Evolutionary conservation across 106 monocot genomes (phyloP).

Genomic region (Chionographis japonica): DNA sequence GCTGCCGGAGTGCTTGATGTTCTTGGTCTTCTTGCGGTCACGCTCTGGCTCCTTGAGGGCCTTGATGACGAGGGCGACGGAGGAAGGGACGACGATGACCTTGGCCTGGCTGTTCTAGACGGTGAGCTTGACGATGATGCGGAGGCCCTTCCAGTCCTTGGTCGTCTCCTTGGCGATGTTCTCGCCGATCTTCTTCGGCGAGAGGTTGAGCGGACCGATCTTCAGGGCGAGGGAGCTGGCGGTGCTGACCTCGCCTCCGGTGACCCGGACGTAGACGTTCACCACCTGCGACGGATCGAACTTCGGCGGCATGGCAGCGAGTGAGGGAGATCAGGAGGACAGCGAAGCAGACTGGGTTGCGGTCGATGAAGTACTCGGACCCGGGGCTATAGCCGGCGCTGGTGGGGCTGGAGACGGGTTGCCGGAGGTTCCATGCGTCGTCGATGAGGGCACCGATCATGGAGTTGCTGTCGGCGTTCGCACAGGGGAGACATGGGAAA

Average conservation of each 20-base stretch:
- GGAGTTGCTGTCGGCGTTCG: no score
- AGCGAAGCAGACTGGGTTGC: no score
- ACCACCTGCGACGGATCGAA: constrained; percentile 26
- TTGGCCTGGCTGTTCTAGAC: constrained; percentile 46
- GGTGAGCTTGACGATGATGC: constrained; percentile 40
- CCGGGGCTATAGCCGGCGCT: no score
- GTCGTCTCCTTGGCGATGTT: constrained; percentile 49
- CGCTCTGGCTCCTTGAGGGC: constrained; percentile 46
- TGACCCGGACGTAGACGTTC: constrained; percentile 22
- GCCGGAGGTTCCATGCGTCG: no score
- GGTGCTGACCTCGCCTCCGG: constrained; percentile 26
- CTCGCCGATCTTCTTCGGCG: constrained; percentile 44
- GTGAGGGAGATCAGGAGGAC: no score
- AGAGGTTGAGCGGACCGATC: constrained; percentile 26
- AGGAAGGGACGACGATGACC: constrained; percentile 40
- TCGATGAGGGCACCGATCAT: no score
- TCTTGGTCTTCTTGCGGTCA: constrained; percentile 27
- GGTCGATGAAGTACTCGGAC: no score
- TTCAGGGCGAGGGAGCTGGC: constrained; percentile 17
- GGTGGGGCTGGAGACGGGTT: no score
- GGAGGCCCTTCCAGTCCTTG: constrained; percentile 48
- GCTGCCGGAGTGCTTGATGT: constrained; percentile 36
- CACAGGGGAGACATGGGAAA: no score
- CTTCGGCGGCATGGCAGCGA: constrained; percentile 20
- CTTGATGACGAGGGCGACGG: constrained; percentile 42